Evolutionary conservation across 495 filamentous ascomycete genomes (phyloP), one percentile per base, ranked within the genome.

Genomic region (Endocarpon pusillum): DNA sequence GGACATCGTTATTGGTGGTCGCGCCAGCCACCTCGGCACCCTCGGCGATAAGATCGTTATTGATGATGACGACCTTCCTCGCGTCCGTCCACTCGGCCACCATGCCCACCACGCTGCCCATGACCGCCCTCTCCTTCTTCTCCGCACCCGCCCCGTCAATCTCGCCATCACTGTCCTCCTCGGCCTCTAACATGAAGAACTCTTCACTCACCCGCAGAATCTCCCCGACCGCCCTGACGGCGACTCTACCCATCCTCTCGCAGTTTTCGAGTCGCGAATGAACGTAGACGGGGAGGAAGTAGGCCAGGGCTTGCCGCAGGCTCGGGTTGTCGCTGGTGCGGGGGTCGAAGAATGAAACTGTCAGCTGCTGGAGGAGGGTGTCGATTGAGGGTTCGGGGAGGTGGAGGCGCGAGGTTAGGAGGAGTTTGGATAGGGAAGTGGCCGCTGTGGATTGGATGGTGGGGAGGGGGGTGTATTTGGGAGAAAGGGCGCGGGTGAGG

Each of bases 41-140:
- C 18, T 64, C 72, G 7, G 72, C 69, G 3, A 48, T 42, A 10
- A 64, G 44, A 8, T 64, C 46, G 21, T 62, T 58, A 26, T 73
- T 62, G 8, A 81, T 66, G 1, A 75, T 69, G 33, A 89, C 75
- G 35, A 85, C 78, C 46, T 86, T 79, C 14, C 91, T 66, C 35
- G 86, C 82, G 53, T 97, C 89, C 3, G 89, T 96, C 89, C 89
- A 97, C 48, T 97, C 89, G 1, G 83, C 68, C 1, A 97, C 53
- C 55, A 89, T 84, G 2, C 73, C 77, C 19, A 75, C 69, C 21
- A 94, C 78, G 19, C 75, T 68, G 6, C 56, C 59, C 42, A 89
- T 67, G 18, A 75, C 67, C 1, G 89, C 75, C 68, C 89, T 92
- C 31, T 79, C 68, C 37, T 89, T 86, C 15, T 74, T 73, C 19